Base-by-base conservation (phyloP, 768 basidiomycete species). In the Imleria badia region DNA sequence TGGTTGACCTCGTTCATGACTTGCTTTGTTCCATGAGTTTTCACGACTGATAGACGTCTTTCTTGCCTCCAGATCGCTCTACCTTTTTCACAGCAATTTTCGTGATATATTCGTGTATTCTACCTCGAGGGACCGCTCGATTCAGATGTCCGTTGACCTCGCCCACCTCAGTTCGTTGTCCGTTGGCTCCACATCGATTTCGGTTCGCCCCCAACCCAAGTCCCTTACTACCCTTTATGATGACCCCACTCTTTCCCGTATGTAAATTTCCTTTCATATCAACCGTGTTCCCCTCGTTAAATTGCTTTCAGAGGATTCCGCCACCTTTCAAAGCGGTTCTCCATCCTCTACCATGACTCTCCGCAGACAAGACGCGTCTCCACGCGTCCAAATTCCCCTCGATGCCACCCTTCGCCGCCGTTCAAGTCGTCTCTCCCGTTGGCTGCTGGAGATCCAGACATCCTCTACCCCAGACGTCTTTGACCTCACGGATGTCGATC, bases 401-500 rank as follows among this genome's bases (percentile, higher is more conserved):
- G 61, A 69, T 19, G 45, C 56, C 33, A 51, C 56, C 10, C 58
- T 74, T 56, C 69, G 66, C 17, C 73, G 72, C 19, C 72, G 73
- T 35, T 71, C 75, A 15, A 75, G 73, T 56, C 76, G 67, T 48
- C 60, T 78, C 38, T 74, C 76, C 35, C 72, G 66, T n/a, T 80
- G 78, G 78, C 69, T 80, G 17, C 66, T 62, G 3, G 78, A 79
- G 20, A 72, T 78, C 48, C 74, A 72, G 50, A 46, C 62, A 11
- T 46, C 59, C 15, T 55, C 62, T 42, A 42, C 56, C 35, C 51
- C 59, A n/a, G 63, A 62, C 31, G 46, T 59, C 35, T 47, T 59
- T 29, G 59, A 62, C 54, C 53, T 64, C 35, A 59, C 56, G 11
- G 52, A 68, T 33, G 59, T 60, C 36, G 64, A 66, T 48, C 65